phyloP scores from a whole-genome alignment of 257 asterid species.

The Ilex asprella region DNA sequence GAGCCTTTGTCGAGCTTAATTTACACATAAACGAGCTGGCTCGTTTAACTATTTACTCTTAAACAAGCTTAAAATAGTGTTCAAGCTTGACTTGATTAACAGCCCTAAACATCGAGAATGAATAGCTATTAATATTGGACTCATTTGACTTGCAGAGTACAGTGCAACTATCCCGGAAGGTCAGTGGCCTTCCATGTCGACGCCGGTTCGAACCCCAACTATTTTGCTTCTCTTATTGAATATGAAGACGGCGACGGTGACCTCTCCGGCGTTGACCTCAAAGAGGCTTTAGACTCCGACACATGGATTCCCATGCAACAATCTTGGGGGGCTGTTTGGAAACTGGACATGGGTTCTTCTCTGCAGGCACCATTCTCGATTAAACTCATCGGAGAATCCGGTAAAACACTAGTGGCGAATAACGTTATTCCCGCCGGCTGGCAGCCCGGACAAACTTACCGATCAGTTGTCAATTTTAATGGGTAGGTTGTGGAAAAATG shows the following conservation, averaged over 20 bases:
- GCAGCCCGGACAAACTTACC: conserved; percentile 46
- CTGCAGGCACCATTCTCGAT: conserved; percentile 54
- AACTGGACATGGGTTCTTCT: conserved; percentile 27
- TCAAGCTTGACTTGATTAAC: no score
- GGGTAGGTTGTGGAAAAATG: no score
- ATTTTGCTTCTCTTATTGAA: conserved; percentile 57
- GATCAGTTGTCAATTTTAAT: conserved; percentile 56
- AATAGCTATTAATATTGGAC: no score
- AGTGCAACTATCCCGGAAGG: conserved; percentile 56
- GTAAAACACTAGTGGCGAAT: conserved; percentile 45
- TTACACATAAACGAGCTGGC: no score
- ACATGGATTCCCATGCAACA: conserved; percentile 49
- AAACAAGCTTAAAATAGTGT: no score
- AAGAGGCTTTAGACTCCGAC: conserved; percentile 34
- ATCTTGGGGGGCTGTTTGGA: conserved; percentile 85
- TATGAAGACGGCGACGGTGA: conserved; percentile 62
- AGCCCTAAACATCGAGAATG: no score
- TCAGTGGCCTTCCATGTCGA: conserved; percentile 61
- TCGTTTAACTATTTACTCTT: no score
- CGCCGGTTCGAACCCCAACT: conserved; percentile 61
- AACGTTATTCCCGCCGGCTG: conserved; percentile 71
- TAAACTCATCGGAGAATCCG: conserved; percentile 41
- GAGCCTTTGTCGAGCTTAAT: no score
- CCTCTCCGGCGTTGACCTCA: conserved; percentile 39
- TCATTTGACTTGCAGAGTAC: conserved; percentile 31